These are phyloP conservation scores for Flaveria sonorensis DNA, from an alignment of 129 eudicot species.

Conservation along the genomic window DNA sequence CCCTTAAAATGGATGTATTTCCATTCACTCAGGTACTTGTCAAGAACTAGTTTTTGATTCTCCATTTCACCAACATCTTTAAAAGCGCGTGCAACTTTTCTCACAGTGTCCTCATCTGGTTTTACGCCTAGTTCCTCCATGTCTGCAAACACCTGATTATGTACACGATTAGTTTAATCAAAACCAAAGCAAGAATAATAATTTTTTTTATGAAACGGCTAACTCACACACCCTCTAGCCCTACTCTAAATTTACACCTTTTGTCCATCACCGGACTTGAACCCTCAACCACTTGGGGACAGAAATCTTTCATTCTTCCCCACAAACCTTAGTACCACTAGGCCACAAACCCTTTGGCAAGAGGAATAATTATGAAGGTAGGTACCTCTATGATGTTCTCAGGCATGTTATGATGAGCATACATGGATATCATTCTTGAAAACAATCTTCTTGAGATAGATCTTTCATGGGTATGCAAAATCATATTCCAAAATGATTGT, in stretches of 20 bases:
- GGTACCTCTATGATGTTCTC: constrained; percentile 60
- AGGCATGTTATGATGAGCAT: constrained; percentile 61
- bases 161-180: constrained; percentile 9
- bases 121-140: constrained; percentile 98
- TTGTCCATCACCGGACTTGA: no score
- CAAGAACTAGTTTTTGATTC: constrained; percentile 48
- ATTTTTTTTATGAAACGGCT: not conserved
- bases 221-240: no score
- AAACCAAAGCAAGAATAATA: not conserved
- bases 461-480: constrained; percentile 78
- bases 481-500: constrained; percentile 83
- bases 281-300: no score
- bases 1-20: constrained; percentile 92
- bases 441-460: constrained; percentile 74
- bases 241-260: no score
- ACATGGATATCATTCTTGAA: constrained; percentile 67
- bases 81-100: constrained; percentile 74
- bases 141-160: constrained; percentile 82
- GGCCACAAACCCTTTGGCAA: no score
- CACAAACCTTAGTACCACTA: no score
- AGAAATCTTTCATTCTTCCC: no score
- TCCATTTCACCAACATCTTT: constrained; percentile 57
- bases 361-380: no score
- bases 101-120: constrained; percentile 84
- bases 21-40: constrained; percentile 65